These are phyloP conservation scores for Sicyos edulis DNA, from an alignment of 306 rosid genomes.

Conservation along the genomic window DNA sequence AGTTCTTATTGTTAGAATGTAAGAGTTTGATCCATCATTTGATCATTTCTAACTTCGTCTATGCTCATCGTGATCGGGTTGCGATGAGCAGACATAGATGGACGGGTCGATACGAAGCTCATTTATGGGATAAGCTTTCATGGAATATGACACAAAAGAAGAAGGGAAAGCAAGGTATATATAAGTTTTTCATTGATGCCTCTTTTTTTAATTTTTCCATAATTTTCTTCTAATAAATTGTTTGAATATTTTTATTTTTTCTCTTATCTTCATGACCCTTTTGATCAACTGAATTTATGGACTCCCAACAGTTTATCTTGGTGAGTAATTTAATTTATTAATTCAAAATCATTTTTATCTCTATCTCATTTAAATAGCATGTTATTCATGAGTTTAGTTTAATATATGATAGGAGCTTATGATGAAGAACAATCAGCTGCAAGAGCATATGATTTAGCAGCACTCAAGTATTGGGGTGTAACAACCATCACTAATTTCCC, in stretches of 20 bases:
- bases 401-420: conserved; percentile 57
- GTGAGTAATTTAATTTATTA: conserved; percentile 24
- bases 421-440: conserved; percentile 92
- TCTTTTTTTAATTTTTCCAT: conserved; percentile 10
- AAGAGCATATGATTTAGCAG: conserved; percentile 91
- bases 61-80: background rate
- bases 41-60: background rate
- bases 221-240: background rate
- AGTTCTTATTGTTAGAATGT: background rate
- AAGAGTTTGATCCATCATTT: background rate
- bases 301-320: conserved; percentile 42
- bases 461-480: conserved; percentile 82
- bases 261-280: background rate
- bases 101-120: conserved; percentile 91
- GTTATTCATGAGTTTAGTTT: background rate
- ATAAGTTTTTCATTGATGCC: background rate
- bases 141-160: conserved; percentile 91
- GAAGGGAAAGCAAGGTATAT: conserved; percentile 83
- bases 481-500: conserved; percentile 80
- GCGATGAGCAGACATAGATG: conserved; percentile 60
- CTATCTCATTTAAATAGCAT: background rate
- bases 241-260: conserved; percentile 6
- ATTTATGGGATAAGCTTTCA: conserved; percentile 88
- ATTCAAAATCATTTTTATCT: background rate
- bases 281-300: conserved; percentile 11